Evolutionary conservation across 1,284 basidiomycete genomes (phyloP).

Genomic region (Mycosarcoma mackinlayi): DNA sequence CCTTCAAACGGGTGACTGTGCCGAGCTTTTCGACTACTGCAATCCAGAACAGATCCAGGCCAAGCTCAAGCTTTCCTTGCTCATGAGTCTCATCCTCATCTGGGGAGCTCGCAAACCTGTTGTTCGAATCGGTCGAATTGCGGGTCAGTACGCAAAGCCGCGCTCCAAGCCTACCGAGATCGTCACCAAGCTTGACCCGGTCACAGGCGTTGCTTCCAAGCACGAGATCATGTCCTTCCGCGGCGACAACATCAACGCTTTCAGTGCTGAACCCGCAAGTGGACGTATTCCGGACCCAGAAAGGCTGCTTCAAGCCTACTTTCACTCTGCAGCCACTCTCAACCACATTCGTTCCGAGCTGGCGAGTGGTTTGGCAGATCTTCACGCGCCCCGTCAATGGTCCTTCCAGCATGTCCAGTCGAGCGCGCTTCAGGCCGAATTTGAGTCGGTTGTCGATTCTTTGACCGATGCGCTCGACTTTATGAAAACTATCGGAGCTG

Average conservation of each 20-base stretch:
- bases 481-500: constrained; percentile 83
- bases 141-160: constrained; percentile 90
- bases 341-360: constrained; percentile 91
- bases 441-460: constrained; percentile 83
- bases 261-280: constrained; percentile 69
- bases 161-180: constrained; percentile 86
- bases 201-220: constrained; percentile 55
- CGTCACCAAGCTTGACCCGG: constrained; percentile 48
- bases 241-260: constrained; percentile 97
- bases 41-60: constrained; percentile 90
- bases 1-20: constrained; percentile 96
- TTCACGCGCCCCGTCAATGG: constrained; percentile 92
- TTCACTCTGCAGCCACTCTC: constrained; percentile 91
- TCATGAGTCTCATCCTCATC: constrained; percentile 92
- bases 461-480: constrained; percentile 93
- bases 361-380: constrained; percentile 84
- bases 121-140: constrained; percentile 62
- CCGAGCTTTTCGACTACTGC: constrained; percentile 73
- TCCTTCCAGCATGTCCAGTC: constrained; percentile 90
- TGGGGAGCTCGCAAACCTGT: constrained; percentile 80
- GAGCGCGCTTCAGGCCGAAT: constrained; percentile 80
- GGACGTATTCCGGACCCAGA: constrained; percentile 89
- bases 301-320: constrained; percentile 86
- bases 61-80: constrained; percentile 91
- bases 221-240: constrained; percentile 77